phyloP scores from a whole-genome alignment of 2,329 filamentous ascomycete species.

The Venturia asperata region DNA sequence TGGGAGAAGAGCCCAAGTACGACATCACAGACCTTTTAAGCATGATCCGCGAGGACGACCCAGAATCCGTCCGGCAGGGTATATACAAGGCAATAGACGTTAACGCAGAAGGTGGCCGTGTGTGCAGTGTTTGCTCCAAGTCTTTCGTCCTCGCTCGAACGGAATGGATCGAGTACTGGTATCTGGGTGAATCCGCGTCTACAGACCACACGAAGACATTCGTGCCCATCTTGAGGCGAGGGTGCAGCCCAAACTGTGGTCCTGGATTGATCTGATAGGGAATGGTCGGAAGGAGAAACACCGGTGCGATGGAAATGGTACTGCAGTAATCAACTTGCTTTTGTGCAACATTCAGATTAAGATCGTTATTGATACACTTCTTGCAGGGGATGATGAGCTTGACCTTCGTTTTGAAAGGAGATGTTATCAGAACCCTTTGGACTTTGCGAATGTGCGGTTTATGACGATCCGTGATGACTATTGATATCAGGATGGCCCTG shows the following conservation, averaged over 20 bases:
- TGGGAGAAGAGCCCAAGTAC: constrained; percentile 19
- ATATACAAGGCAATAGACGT: constrained; percentile 22
- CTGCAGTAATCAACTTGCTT: no score
- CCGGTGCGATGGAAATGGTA: no score
- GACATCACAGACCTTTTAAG: constrained; percentile 25
- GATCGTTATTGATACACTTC: no score
- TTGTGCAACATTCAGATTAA: no score
- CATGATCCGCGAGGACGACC: constrained; percentile 22
- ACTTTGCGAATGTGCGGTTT: no score
- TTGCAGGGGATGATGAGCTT: no score
- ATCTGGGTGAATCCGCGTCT: background rate
- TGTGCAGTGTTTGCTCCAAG: constrained; percentile 29
- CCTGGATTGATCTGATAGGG: background rate
- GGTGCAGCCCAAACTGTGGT: constrained; percentile 16
- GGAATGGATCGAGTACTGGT: constrained; percentile 24
- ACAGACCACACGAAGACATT: background rate
- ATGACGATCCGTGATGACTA: no score
- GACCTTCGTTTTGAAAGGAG: no score
- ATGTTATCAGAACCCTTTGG: no score
- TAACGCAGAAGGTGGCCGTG: constrained; percentile 25
- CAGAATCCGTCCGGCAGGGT: constrained; percentile 22
- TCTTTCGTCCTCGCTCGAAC: constrained; percentile 21
- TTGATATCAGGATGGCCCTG: no score
- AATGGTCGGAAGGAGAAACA: no score
- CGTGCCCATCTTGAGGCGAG: constrained; percentile 12